Base-by-base conservation (phyloP, 208 protist genomes). In the Balamuthia mandrillaris region DNA sequence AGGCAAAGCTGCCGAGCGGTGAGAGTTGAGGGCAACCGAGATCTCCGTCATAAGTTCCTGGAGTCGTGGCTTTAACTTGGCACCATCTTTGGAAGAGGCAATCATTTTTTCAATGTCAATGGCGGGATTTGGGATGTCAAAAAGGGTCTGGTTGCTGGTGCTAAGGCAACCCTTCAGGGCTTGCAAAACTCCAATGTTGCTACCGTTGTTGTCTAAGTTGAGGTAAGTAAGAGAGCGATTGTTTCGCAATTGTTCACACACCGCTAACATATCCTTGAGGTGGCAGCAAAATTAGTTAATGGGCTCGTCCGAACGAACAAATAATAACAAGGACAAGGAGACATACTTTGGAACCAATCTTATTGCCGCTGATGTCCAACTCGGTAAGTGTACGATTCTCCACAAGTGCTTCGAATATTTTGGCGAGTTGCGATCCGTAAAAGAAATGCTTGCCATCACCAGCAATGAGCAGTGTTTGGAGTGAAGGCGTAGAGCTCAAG, bases 381-480 rank as follows among this genome's bases (percentile, higher is more conserved):
- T 74, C 65, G 65, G 65, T 74, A 31, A 74, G 65, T 0, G 65
- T 52, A n/a, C 33, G 44, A 42, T 74, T 74, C 39, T 74, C 65
- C 24, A 12, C 31, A 18, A 74, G 2, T 2, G 39, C 65, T 31
- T 35, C 10, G n/a, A 74, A 42, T 16, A 42, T 31, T 3, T 74
- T 42, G 1, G 65, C 33, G 31, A 74, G 51, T 2, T 49, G 27
- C n/a, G 65, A 31, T 29, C 65, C 65, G 6, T 52, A n/a, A n/a
- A n/a, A n/a, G n/a, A n/a, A n/a, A n/a, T n/a, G n/a, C n/a, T n/a
- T n/a, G n/a, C n/a, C n/a, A n/a, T n/a, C n/a, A n/a, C n/a, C n/a
- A n/a, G n/a, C n/a, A n/a, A n/a, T n/a, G n/a, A n/a, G n/a, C n/a
- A n/a, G n/a, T n/a, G n/a, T n/a, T n/a, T n/a, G n/a, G n/a, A n/a